phyloP scores from a whole-genome alignment of 2,329 filamentous ascomycete species.

The Monosporascus sp. region DNA sequence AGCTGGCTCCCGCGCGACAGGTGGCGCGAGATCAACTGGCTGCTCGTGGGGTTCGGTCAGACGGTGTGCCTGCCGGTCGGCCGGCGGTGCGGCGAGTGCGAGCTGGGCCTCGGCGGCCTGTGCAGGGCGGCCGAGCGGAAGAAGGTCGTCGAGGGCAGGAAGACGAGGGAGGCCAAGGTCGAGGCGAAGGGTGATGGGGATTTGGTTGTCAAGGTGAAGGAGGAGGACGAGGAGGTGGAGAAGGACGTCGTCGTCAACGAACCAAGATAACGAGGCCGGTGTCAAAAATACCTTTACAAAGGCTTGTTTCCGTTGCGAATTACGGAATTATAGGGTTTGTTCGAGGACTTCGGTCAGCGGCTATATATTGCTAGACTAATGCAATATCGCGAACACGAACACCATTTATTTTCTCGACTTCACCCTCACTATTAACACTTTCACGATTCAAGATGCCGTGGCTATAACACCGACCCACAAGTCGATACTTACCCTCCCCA shows the following conservation, averaged over 20 bases:
- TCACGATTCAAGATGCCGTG: no score
- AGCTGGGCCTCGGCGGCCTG: slow-evolving; percentile 67
- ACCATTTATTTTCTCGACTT: no score
- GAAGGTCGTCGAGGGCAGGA: slow-evolving; percentile 55
- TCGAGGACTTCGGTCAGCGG: no score
- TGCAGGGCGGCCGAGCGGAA: slow-evolving; percentile 68
- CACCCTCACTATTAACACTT: no score
- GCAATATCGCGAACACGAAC: no score
- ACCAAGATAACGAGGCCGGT: neutral
- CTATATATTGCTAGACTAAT: no score
- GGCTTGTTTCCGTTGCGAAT: neutral
- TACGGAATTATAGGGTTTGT: neutral
- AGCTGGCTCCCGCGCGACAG: slow-evolving; percentile 76
- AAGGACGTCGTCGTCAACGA: slow-evolving; percentile 13
- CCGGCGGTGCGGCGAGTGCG: slow-evolving; percentile 78
- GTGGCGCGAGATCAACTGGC: slow-evolving; percentile 89
- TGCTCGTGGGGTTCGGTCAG: slow-evolving; percentile 86
- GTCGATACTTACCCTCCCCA: no score
- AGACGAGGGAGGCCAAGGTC: slow-evolving; percentile 34
- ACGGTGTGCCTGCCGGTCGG: slow-evolving; percentile 78
- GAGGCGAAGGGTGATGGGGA: slow-evolving; percentile 20
- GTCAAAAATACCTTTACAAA: neutral
- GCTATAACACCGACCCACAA: no score
- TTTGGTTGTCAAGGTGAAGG: slow-evolving; percentile 8
- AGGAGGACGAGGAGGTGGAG: slow-evolving; percentile 17